A percentile compares a stretch with the other conserved stretches of the same genome.
Conservation (phyloP, 495 filamentous ascomycete genomes). For the Xylaria intraflava region DNA sequence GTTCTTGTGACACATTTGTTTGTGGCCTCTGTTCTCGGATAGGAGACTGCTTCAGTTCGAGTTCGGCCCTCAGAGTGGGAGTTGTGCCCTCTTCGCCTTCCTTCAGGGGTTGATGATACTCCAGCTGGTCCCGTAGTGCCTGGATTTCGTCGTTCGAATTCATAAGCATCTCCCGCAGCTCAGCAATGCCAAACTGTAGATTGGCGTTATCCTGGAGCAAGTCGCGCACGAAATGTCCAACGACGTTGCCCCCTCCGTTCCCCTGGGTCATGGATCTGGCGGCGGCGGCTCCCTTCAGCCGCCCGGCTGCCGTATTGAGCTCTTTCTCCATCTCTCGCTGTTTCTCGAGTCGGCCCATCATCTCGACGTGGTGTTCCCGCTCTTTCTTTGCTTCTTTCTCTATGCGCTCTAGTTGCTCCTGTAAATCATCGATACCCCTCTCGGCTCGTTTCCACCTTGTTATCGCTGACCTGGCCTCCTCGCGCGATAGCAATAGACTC, state of each 20-base stretch:
- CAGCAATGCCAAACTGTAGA: constrained; percentile 80
- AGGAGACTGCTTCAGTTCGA: constrained; percentile 48
- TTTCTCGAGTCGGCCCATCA: constrained; percentile 73
- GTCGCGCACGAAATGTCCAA: constrained; percentile 91
- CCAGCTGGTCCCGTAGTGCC: constrained; percentile 73
- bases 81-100: constrained; percentile 32
- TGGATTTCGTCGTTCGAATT: constrained; percentile 94
- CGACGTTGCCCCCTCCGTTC: constrained; percentile 54
- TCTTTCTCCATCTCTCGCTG: constrained; percentile 67
- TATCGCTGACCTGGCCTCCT: constrained; percentile 67
- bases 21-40: constrained; percentile 19
- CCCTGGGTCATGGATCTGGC: constrained; percentile 52
- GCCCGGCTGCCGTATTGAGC: constrained; percentile 65
- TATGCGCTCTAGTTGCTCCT: constrained; percentile 84
- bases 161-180: constrained; percentile 83
- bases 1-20: constrained; percentile 54
- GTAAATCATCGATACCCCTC: constrained; percentile 59
- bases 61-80: constrained; percentile 61
- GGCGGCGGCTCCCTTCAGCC: constrained; percentile 72
- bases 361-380: constrained; percentile 71
- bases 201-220: constrained; percentile 93
- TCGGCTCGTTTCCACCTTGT: constrained; percentile 81
- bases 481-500: constrained; percentile 54
- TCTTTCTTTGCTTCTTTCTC: constrained; percentile 81
- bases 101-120: constrained; percentile 64